These are phyloP conservation scores for Penicillium coprophilum DNA, from an alignment of 495 filamentous ascomycete genomes.

Conservation along the genomic window DNA sequence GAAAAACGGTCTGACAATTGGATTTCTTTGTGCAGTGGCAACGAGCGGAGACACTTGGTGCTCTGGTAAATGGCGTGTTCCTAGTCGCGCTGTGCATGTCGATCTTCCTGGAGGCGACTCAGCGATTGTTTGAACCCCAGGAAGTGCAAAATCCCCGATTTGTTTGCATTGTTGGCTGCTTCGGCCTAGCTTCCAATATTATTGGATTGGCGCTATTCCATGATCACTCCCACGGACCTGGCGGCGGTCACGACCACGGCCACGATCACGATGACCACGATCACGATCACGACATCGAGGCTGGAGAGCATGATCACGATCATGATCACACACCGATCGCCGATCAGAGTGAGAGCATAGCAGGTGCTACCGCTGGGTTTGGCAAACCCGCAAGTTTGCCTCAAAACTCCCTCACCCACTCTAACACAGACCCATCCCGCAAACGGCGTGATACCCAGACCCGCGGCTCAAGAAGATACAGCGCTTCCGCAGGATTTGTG, in stretches of 20 bases:
- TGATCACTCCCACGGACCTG: slow-evolving; percentile 71
- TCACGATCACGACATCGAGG: slow-evolving; percentile 22
- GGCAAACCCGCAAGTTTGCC: slow-evolving; percentile 16
- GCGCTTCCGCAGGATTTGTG: slow-evolving; percentile 49
- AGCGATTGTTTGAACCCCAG: slow-evolving; percentile 84
- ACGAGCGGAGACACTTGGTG: slow-evolving; percentile 96
- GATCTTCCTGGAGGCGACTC: slow-evolving; percentile 91
- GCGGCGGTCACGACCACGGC: slow-evolving; percentile 41
- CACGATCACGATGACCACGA: slow-evolving; percentile 39
- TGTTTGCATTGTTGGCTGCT: slow-evolving; percentile 82
- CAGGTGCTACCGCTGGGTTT: slow-evolving; percentile 45
- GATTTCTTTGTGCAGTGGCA: slow-evolving; percentile 67
- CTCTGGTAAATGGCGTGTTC: slow-evolving; percentile 94
- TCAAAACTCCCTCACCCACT: slow-evolving; percentile 45
- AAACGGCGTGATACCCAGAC: slow-evolving; percentile 42
- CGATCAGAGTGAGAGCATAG: slow-evolving; percentile 48
- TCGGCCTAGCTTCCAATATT: slow-evolving; percentile 86
- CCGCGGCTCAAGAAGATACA: slow-evolving; percentile 54
- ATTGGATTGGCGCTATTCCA: slow-evolving; percentile 87
- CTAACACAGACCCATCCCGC: slow-evolving; percentile 32
- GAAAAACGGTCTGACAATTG: slow-evolving; percentile 22
- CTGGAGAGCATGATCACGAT: slow-evolving; percentile 20
- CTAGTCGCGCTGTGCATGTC: slow-evolving; percentile 91
- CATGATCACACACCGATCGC: slow-evolving; percentile 29
- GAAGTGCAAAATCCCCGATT: slow-evolving; percentile 78